A percentile compares a stretch with the other conserved stretches of the same genome.
Conservation (phyloP, 495 filamentous ascomycete genomes). For the Penicillium atrosanguineum region DNA sequence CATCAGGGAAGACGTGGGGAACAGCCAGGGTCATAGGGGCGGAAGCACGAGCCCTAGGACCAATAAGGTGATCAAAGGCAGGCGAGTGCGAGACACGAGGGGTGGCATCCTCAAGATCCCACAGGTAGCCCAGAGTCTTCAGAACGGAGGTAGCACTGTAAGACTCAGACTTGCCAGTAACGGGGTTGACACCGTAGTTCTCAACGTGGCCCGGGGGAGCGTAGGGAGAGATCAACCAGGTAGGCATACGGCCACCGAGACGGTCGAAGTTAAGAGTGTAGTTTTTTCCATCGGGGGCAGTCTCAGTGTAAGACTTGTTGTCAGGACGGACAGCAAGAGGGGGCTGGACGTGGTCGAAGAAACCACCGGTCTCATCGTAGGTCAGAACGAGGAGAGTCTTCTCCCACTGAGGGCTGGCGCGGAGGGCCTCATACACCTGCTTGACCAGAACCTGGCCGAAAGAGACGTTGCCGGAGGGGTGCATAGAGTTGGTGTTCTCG, state of each 20-base stretch:
- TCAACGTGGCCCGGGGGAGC: conserved; percentile 41
- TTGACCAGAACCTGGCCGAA: conserved; percentile 51
- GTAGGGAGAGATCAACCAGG: conserved; percentile 51
- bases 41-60: conserved; percentile 13
- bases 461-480: conserved; percentile 46
- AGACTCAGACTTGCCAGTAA: conserved; percentile 29
- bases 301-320: conserved; percentile 46
- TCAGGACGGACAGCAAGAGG: conserved; percentile 44
- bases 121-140: conserved; percentile 44
- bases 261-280: conserved; percentile 51
- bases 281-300: conserved; percentile 34
- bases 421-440: conserved; percentile 51
- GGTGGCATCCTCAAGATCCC: conserved; percentile 44
- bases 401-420: conserved; percentile 46
- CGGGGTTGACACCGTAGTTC: conserved; percentile 40
- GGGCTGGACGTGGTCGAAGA: conserved; percentile 52
- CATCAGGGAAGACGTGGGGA: conserved; percentile 22
- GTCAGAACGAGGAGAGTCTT: conserved; percentile 49
- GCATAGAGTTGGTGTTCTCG: conserved; percentile 47
- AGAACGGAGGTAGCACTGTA: conserved; percentile 46
- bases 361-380: conserved; percentile 52
- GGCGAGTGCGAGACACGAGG: conserved; percentile 43
- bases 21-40: conserved; percentile 20
- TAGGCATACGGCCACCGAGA: conserved; percentile 53
- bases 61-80: conserved; percentile 46